Conservation (phyloP, 306 rosid species). For the Alnus glutinosa region DNA sequence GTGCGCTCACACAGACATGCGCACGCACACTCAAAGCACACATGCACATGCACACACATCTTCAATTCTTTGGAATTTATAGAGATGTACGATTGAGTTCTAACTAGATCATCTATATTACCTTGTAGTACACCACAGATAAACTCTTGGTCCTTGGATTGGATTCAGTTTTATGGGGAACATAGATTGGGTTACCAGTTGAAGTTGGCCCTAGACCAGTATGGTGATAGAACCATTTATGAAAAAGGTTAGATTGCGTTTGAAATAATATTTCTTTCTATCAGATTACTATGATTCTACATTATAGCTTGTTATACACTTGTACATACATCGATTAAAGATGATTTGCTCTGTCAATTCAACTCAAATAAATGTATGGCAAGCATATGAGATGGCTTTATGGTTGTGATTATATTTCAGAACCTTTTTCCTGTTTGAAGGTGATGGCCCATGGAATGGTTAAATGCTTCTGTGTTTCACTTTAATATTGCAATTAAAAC, state of each 20-base stretch:
- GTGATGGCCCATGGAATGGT: not conserved
- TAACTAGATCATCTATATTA: constrained; percentile 16
- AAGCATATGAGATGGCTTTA: not conserved
- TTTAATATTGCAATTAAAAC: not conserved
- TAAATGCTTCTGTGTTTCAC: not conserved
- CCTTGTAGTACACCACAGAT: constrained; percentile 82
- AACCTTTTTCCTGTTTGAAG: not conserved
- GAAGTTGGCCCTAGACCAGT: constrained; percentile 62
- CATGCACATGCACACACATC: not conserved
- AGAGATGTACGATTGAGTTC: constrained; percentile 1
- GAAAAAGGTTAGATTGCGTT: constrained; percentile 63
- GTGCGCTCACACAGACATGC: not conserved
- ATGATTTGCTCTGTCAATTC: not conserved
- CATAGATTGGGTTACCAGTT: constrained; percentile 84
- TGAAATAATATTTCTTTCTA: constrained; percentile 14
- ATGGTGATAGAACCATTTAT: constrained; percentile 63
- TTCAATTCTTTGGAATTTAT: not conserved
- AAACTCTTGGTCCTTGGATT: constrained; percentile 87
- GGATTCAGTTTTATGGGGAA: constrained; percentile 88
- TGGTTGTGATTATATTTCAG: not conserved
- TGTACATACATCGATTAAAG: not conserved
- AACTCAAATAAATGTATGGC: not conserved
- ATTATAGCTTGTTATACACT: not conserved
- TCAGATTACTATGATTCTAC: not conserved
- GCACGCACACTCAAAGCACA: not conserved